Conservation (phyloP, 2,329 filamentous ascomycete genomes). For the Hypomyces rosellus region DNA sequence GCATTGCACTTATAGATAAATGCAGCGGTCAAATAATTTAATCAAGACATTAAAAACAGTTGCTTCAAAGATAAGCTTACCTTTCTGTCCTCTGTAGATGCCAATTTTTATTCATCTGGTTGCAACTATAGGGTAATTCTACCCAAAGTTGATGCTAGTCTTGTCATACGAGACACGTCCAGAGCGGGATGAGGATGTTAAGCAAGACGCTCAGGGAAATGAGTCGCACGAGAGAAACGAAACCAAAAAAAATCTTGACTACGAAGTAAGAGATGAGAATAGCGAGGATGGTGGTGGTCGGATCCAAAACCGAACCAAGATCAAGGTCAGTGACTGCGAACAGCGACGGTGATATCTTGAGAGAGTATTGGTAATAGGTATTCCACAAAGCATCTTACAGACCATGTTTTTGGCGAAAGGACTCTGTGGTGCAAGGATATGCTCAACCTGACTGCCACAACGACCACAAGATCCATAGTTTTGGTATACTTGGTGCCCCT, state of each 20-base stretch:
- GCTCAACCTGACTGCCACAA: slow-evolving; percentile 22
- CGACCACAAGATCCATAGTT: slow-evolving; percentile 23
- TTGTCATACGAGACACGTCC: slow-evolving; percentile 20
- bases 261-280: slow-evolving; percentile 42
- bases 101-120: slow-evolving; percentile 1
- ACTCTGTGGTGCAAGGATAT: slow-evolving; percentile 20
- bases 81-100: slow-evolving; percentile 11
- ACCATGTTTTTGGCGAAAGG: slow-evolving; percentile 15
- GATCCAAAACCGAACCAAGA: slow-evolving; percentile 45
- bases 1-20: slow-evolving; percentile 38
- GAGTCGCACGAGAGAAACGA: slow-evolving; percentile 26
- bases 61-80: slow-evolving; percentile 13
- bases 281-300: slow-evolving; percentile 41
- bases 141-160: slow-evolving; percentile 30
- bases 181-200: slow-evolving; percentile 29
- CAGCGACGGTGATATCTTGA: slow-evolving; percentile 29
- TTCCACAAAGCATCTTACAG: too few relatives aligned
- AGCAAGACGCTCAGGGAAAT: slow-evolving; percentile 28
- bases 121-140: slow-evolving; percentile 18
- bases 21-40: not conserved
- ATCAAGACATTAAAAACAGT: not conserved
- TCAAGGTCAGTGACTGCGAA: too few relatives aligned
- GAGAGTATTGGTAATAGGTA: slow-evolving; percentile 29
- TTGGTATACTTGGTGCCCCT: too few relatives aligned
- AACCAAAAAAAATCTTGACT: slow-evolving; percentile 27